Conservation (phyloP, 2,329 filamentous ascomycete genomes). For the Xylariaceae sp. region DNA sequence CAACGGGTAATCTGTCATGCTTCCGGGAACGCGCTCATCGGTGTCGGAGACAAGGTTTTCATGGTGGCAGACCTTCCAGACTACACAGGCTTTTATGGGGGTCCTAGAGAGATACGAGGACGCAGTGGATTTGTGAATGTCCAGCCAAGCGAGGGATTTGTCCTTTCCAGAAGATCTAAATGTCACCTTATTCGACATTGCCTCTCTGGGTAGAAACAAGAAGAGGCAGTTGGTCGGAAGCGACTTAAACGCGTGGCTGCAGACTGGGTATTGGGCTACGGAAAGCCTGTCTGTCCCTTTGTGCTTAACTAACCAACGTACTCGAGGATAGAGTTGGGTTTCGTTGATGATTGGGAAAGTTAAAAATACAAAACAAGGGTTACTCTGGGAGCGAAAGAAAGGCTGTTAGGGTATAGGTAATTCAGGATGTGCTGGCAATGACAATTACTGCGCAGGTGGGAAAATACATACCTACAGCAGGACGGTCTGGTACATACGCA, state of each 20-base stretch:
- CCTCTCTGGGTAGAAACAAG: background rate
- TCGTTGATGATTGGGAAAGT: background rate
- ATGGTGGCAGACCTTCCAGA: conserved; percentile 7
- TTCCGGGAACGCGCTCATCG: conserved; percentile 9
- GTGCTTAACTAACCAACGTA: background rate
- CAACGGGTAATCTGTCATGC: conserved; percentile 13
- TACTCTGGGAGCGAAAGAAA: background rate
- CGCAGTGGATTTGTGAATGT: background rate
- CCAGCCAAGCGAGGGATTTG: background rate
- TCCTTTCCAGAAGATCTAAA: background rate
- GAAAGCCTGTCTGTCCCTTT: background rate
- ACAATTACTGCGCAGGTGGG: background rate
- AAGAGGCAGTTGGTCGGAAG: background rate
- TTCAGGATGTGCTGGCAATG: background rate
- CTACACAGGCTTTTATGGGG: background rate
- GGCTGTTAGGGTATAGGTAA: background rate
- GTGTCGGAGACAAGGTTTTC: conserved; percentile 4
- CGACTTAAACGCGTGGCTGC: background rate
- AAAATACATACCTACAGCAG: background rate
- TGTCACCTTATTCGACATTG: background rate
- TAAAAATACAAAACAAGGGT: background rate
- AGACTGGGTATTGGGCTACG: background rate
- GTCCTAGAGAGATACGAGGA: background rate
- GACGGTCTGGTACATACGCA: too few relatives aligned
- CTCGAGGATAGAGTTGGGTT: background rate